Base-by-base conservation (phyloP, 202 grass and related monocot genomes). In the Setaria italica region DNA sequence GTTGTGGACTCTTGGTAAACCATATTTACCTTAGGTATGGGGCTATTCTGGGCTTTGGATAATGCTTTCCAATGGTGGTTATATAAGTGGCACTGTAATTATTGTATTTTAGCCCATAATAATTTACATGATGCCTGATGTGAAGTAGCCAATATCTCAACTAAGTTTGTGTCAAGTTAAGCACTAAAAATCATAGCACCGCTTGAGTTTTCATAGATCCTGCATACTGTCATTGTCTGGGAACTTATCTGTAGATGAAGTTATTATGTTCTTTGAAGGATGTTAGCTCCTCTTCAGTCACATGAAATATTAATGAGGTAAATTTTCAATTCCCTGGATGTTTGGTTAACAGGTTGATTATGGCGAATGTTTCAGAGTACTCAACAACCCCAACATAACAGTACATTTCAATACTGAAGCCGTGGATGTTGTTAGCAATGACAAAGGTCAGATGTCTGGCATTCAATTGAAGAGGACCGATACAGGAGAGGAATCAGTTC, bases 281-380 rank as follows among this genome's bases (percentile, higher is more conserved):
- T 77, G 79, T 62, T 82, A 88, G 49, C 86, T 85, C 19, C 62
- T 87, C 57, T 83, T 90, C 41, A 89, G 81, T 92, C 90, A 76
- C 78, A 88, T 86, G 41, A 89, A 78, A 60, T 86, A 91, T 95
- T 84, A 89, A 89, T 86, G 91, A 90, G 79, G 77, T 92, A 95
- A 92, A 95, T 70, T 70, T 92, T 87, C 88, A 83, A 92, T 92
- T 92, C 79, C 88, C 94, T 92, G 88, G 77, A 94, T 97, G 91
- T 96, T 89, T 94, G 90, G 91, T 99, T 99, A 99, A 99, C 97
- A 99, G 97, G 93, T 95, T 95, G 78, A 90, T 95, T 92, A 85
- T 95, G 97, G 97, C 90, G 94, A 94, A 99, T 99, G 91, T 99
- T 99, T 99, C 90, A 99, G 97, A 99, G 94, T 99, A 91, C 80